Conservation (phyloP, 176 grass and related monocot species). For the Carex scoparia region DNA sequence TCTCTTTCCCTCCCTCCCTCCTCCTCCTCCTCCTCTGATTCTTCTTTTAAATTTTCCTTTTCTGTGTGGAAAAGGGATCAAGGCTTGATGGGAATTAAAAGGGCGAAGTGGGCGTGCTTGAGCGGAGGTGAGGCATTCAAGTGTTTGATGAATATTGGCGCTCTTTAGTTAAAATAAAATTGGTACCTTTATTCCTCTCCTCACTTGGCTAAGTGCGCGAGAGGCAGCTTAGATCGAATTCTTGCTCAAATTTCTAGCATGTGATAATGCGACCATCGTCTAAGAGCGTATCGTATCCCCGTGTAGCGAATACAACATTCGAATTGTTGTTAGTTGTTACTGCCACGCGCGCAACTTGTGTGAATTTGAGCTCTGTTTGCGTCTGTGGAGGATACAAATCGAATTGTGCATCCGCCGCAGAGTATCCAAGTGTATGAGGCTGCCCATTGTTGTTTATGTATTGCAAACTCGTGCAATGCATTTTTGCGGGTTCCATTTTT, state of each 20-base stretch:
- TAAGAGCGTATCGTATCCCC: neutral
- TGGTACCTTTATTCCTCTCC: constrained; percentile 28
- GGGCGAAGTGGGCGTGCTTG: constrained; percentile 32
- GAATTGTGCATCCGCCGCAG: neutral
- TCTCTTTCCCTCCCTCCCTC: neutral
- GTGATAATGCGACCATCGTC: neutral
- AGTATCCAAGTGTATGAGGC: neutral
- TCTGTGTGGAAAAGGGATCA: constrained; percentile 4
- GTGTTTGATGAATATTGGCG: constrained; percentile 49
- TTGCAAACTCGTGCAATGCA: neutral
- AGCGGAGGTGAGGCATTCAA: constrained; percentile 35
- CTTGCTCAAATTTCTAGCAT: neutral
- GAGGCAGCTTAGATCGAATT: neutral
- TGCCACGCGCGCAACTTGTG: too few relatives aligned
- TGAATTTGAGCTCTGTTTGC: too few relatives aligned
- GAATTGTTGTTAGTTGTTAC: neutral
- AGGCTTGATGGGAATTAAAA: constrained; percentile 25
- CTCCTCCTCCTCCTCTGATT: constrained; percentile 14
- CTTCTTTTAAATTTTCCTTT: neutral
- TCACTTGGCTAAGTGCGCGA: neutral
- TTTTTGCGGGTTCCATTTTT: neutral
- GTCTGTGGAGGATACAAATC: too few relatives aligned
- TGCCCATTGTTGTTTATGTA: neutral
- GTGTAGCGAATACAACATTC: too few relatives aligned
- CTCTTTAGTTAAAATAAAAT: constrained; percentile 44